Evolutionary conservation across 1,284 basidiomycete species (phyloP).

Genomic region (Chiua sp.): DNA sequence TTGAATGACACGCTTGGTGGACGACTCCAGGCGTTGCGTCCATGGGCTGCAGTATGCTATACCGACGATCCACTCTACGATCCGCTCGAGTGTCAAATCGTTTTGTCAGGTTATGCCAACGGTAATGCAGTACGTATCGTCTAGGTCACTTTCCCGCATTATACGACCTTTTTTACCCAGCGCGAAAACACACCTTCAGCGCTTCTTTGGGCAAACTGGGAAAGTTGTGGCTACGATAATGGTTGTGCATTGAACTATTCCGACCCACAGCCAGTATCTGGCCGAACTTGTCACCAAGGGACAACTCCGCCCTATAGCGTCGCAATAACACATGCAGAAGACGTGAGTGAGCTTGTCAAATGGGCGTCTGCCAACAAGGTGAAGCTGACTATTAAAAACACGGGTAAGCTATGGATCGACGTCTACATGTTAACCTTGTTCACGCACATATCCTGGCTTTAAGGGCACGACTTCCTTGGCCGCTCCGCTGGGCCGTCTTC

Average conservation of each 20-base stretch:
- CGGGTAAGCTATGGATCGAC: slow-evolving; percentile 16
- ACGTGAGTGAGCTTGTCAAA: slow-evolving; percentile 23
- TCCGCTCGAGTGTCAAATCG: slow-evolving; percentile 8
- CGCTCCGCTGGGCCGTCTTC: slow-evolving; percentile 27
- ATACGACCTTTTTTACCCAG: slow-evolving; percentile 6
- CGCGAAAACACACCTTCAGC: slow-evolving; percentile 19
- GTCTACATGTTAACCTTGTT: background rate
- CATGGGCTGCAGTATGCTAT: slow-evolving; percentile 27
- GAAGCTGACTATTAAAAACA: slow-evolving; percentile 31
- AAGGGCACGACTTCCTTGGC: slow-evolving; percentile 30
- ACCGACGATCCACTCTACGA: slow-evolving; percentile 22
- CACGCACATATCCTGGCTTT: background rate
- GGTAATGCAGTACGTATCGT: slow-evolving; percentile 3
- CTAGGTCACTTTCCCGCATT: background rate
- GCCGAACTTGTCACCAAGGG: slow-evolving; percentile 22
- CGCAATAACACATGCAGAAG: slow-evolving; percentile 21
- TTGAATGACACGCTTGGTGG: slow-evolving; percentile 22
- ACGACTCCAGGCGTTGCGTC: slow-evolving; percentile 22
- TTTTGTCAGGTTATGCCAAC: slow-evolving; percentile 18
- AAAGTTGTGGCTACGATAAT: slow-evolving; percentile 22
- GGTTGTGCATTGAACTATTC: slow-evolving; percentile 23
- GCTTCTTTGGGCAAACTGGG: slow-evolving; percentile 31
- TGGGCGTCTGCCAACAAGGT: slow-evolving; percentile 29
- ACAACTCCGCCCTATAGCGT: slow-evolving; percentile 24
- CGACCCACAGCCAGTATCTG: slow-evolving; percentile 21